Conservation (phyloP, 1,284 basidiomycete species). For the Cutaneotrichosporon dermatis region DNA sequence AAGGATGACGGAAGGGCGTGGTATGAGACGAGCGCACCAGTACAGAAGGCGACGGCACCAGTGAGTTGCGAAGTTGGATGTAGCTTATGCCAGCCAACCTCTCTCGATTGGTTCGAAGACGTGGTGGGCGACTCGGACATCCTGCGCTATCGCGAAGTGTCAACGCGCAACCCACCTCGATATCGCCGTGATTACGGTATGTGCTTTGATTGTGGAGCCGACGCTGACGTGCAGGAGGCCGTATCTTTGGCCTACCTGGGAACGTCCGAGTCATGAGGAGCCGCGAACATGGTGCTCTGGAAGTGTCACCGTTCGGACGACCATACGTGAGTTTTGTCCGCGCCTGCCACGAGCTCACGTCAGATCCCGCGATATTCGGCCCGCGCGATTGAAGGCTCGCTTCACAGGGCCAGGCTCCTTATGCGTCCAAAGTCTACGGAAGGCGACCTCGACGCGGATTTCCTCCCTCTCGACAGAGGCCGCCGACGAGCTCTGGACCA, state of each 20-base stretch:
- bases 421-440: slow-evolving; percentile 3
- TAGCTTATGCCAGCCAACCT: slow-evolving; percentile 13
- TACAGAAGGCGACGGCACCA: slow-evolving; percentile 7
- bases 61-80: not conserved
- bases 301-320: slow-evolving; percentile 31
- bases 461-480: slow-evolving; percentile 5
- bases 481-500: not conserved
- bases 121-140: slow-evolving; percentile 33
- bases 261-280: slow-evolving; percentile 29
- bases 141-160: slow-evolving; percentile 20
- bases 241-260: slow-evolving; percentile 24
- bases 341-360: not conserved
- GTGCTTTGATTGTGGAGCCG: not conserved
- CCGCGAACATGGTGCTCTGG: slow-evolving; percentile 25
- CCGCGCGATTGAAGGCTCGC: slow-evolving; percentile 9
- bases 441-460: slow-evolving; percentile 3
- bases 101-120: slow-evolving; percentile 28
- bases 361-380: slow-evolving; percentile 19
- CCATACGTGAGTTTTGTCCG: slow-evolving; percentile 31
- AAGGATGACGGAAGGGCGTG: not conserved
- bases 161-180: slow-evolving; percentile 25
- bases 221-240: slow-evolving; percentile 19
- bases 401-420: slow-evolving; percentile 11
- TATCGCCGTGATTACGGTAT: slow-evolving; percentile 30
- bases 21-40: slow-evolving; percentile 11